A percentile compares a stretch with the other conserved stretches of the same genome.
Evolutionary conservation across 305 asterid species (phyloP).

Genomic region (Fraxinus albicans): DNA sequence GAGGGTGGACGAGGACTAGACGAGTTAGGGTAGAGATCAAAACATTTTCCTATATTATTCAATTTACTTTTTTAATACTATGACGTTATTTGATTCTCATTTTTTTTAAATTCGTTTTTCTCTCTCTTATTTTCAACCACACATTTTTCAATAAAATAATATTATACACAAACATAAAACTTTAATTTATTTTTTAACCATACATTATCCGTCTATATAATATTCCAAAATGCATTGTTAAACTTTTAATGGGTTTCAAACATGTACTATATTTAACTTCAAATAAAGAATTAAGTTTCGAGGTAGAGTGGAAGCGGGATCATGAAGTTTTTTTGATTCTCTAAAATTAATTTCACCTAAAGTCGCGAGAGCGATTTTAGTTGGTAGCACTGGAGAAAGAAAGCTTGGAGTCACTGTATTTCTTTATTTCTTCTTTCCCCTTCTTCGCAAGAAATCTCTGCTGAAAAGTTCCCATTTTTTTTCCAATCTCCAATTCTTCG

Average conservation of each 20-base stretch:
- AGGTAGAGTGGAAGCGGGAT: neutral
- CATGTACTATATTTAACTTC: no score
- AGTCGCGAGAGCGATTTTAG: neutral
- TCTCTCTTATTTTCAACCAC: no score
- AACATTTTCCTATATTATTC: no score
- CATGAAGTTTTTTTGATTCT: neutral
- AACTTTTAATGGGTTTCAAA: no score
- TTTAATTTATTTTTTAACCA: no score
- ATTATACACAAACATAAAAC: no score
- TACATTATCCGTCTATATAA: no score
- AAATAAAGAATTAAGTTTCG: neutral
- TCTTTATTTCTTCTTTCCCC: slow-evolving; percentile 9
- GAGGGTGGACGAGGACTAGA: neutral
- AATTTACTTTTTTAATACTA: no score
- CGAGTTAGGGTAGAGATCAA: neutral
- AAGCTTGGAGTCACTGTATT: slow-evolving; percentile 1
- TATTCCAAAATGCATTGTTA: no score
- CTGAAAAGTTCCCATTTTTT: neutral
- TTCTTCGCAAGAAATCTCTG: slow-evolving; percentile 12
- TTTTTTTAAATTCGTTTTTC: no score
- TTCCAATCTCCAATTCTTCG: neutral
- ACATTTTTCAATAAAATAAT: no score
- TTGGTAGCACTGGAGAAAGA: neutral
- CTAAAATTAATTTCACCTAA: neutral
- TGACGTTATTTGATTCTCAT: no score